Base-by-base conservation (phyloP, 805 yeast genomes). In the Helenozyma rhizophorensis region DNA sequence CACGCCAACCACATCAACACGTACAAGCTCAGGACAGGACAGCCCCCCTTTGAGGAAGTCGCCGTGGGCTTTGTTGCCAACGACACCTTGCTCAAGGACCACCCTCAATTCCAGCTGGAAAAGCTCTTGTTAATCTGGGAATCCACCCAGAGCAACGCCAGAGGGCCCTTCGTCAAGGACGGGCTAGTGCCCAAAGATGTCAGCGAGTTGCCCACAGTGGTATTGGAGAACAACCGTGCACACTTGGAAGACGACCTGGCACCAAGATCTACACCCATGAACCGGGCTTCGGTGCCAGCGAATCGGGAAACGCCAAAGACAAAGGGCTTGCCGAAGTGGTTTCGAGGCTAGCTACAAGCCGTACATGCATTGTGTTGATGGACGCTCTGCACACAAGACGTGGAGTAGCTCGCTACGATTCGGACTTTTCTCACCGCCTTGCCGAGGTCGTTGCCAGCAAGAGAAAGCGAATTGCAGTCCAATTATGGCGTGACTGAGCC, bases 61-160 rank as follows among this genome's bases (percentile, higher is more conserved):
- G 47, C 39, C 16, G 33, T 56, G 25, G 49, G 56, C 5, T 64
- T 64, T 37, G 40, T 26, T 2, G 42, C 37, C 18, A 66, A 66
- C 42, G 53, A 50, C 32, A 30, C 36, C 9, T 30, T 38, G 9
- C 43, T 66, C 18, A 37, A 43, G 7, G 56, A 58, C 9, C 47
- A 58, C 14, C 57, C 57, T 3, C 56, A 53, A 6, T 64, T 66
- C 28, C 51, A 44, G 28, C 45, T 37, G 25, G 66, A 59, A 33
- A 51, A 55, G 34, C 47, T 60, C 6, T 39, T 54, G 9, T 46
- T 66, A 21, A 56, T 66, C n/a, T 65, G 68, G 67, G 69, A 62
- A 33, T 32, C 50, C 9, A 30, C 42, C 4, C 45, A 28, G 5
- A 30, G 26, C 4, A 35, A 33, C 10, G 19, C 28, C 10, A 13